Percentiles rank a stretch among this genome's conserved stretches.
Evolutionary conservation across 2,329 filamentous ascomycete genomes (phyloP).

Genomic region (Colletotrichum phormii): DNA sequence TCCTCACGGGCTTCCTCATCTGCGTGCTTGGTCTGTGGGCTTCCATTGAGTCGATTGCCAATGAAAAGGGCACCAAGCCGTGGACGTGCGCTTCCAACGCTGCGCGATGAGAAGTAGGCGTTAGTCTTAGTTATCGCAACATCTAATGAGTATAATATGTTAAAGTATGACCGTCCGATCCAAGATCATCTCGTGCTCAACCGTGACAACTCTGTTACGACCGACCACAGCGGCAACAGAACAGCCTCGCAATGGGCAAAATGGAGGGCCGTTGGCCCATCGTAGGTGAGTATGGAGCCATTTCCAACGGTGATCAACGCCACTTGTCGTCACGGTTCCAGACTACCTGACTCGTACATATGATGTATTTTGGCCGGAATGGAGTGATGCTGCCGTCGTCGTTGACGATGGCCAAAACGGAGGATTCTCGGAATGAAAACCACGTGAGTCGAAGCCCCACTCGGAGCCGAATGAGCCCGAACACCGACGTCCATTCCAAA

Average conservation of each 20-base stretch:
- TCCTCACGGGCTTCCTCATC: conserved; percentile 49
- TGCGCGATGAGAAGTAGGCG: background rate
- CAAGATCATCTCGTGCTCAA: background rate
- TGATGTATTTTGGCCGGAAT: background rate
- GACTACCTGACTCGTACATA: background rate
- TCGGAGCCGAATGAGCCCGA: background rate
- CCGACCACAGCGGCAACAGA: too few species aligned
- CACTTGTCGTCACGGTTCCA: background rate
- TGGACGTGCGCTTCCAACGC: conserved; percentile 51
- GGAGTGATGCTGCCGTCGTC: background rate
- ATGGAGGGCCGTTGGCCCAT: background rate
- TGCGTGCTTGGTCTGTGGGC: conserved; percentile 54
- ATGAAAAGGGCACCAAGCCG: conserved; percentile 44
- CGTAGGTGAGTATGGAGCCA: background rate
- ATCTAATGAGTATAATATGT: conserved; percentile 9
- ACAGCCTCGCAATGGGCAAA: too few species aligned
- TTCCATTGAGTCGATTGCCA: conserved; percentile 50
- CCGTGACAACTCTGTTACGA: background rate
- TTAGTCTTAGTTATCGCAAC: background rate
- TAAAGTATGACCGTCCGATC: background rate
- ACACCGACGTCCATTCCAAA: background rate
- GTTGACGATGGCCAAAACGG: background rate
- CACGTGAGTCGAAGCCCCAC: background rate
- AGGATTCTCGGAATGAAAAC: background rate
- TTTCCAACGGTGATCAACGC: background rate